Conservation (phyloP, 129 eudicot genomes). For the carrot (Daucus carota) region DH1_v3.0 NC_030384.2:29840001-29840500, state of each 20-base stretch:
- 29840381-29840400: constrained; percentile 85
- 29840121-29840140: neutral
- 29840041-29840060: neutral
- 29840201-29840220: neutral
- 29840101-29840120: neutral
- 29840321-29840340: constrained; percentile 70
- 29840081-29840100: too few species aligned
- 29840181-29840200: too few species aligned
- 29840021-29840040: constrained; percentile 1
- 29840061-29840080: neutral
- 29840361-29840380: constrained; percentile 57
- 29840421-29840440: constrained; percentile 65
- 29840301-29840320: constrained; percentile 57
- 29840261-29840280: neutral
- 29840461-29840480: constrained; percentile 62
- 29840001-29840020: neutral
- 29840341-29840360: constrained; percentile 69
- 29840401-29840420: constrained; percentile 78
- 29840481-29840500: constrained; percentile 85
- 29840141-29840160: neutral
- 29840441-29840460: constrained; percentile 80
- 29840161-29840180: too few species aligned
- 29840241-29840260: neutral
- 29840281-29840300: constrained; percentile 3
- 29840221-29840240: neutral